A percentile compares a stretch with the other conserved stretches of the same genome.
phyloP scores from a whole-genome alignment of 176 grass and related monocot species.

The Echinochloa phyllopogon region DNA sequence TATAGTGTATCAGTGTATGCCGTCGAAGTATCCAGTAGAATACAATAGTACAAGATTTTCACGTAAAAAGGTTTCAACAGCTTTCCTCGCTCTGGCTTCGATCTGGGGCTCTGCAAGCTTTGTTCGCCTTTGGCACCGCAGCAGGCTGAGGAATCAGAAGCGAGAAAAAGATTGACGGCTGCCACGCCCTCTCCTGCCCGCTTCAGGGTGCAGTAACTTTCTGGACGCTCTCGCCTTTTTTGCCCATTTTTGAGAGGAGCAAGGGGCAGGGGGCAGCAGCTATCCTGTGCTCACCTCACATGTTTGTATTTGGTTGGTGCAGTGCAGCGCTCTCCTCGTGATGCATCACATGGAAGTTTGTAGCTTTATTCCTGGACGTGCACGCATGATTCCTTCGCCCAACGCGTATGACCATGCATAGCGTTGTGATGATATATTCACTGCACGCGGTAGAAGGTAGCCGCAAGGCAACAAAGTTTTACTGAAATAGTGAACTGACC shows the following conservation, averaged over 20 bases:
- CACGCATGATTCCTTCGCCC: not conserved
- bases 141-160: conserved; percentile 44
- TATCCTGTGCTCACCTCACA: conserved; percentile 10
- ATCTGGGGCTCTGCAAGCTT: conserved; percentile 41
- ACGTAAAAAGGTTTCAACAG: conserved; percentile 38
- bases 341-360: conserved; percentile 30
- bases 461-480: conserved; percentile 50
- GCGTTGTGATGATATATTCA: conserved; percentile 25
- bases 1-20: not conserved
- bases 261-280: not conserved
- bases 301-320: conserved; percentile 40
- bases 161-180: conserved; percentile 30
- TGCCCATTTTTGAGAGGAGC: conserved; percentile 40
- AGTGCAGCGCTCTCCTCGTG: not conserved
- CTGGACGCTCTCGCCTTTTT: conserved; percentile 26
- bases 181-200: not conserved
- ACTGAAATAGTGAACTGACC: conserved; percentile 11
- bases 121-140: conserved; percentile 50
- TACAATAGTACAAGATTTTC: conserved; percentile 32
- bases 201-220: conserved; percentile 46
- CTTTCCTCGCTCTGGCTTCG: conserved; percentile 35
- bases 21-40: not conserved
- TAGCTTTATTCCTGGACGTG: conserved; percentile 40
- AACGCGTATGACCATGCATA: not conserved
- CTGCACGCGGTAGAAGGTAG: conserved; percentile 31